Evolutionary conservation across 805 yeast species (phyloP).

Genomic region (Metschnikowia kunwiensis): DNA sequence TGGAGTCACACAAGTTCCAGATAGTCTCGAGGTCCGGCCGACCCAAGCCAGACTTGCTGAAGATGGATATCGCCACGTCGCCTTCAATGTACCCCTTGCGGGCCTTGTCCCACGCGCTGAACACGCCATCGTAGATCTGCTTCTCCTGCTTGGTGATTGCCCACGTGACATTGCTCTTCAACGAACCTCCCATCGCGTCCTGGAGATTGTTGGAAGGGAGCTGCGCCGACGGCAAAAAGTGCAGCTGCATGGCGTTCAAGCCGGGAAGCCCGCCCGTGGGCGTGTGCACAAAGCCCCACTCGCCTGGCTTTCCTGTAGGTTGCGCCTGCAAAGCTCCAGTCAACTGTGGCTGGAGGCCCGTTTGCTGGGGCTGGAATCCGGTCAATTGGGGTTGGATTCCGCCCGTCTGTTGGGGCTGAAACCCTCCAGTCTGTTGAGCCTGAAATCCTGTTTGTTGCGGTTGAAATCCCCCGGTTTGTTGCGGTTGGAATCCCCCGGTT

Average conservation of each 20-base stretch:
- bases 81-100: constrained; percentile 74
- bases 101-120: constrained; percentile 78
- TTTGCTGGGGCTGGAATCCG: constrained; percentile 40
- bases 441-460: constrained; percentile 13
- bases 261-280: constrained; percentile 75
- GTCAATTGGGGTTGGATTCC: constrained; percentile 23
- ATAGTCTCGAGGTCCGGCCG: constrained; percentile 84
- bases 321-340: constrained; percentile 41
- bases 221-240: constrained; percentile 57
- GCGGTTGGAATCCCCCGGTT: constrained; percentile 20
- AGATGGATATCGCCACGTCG: constrained; percentile 75
- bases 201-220: constrained; percentile 38
- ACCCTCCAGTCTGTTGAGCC: constrained; percentile 12
- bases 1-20: constrained; percentile 85
- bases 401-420: constrained; percentile 10
- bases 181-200: constrained; percentile 40
- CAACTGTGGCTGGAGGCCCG: constrained; percentile 11
- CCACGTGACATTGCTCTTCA: constrained; percentile 62
- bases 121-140: constrained; percentile 78
- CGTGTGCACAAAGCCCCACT: constrained; percentile 72
- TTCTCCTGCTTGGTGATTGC: constrained; percentile 88
- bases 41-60: constrained; percentile 85
- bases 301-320: constrained; percentile 68
- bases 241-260: constrained; percentile 60
- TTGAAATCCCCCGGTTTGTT: constrained; percentile 18